Evolutionary conservation across 2,329 filamentous ascomycete species (phyloP).

Genomic region (Aspergillus sp.): DNA sequence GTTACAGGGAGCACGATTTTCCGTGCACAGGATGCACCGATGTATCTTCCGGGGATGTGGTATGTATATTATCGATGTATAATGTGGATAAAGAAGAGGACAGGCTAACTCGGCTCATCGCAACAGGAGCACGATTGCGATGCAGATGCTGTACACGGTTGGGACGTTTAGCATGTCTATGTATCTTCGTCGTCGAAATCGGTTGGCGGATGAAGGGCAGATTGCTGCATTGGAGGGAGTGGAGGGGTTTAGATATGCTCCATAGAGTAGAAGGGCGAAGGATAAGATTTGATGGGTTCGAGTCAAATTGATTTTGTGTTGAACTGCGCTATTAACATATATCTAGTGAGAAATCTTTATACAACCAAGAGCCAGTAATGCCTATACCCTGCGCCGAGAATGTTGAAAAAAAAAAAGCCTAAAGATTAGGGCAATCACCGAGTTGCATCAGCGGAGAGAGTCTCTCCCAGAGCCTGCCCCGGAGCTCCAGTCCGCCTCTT

Average conservation of each 20-base stretch:
- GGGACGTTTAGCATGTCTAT: conserved; percentile 1
- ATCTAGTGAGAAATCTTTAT: neutral
- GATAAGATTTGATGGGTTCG: neutral
- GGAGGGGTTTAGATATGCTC: conserved; percentile 1
- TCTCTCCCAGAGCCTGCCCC: conserved; percentile 30
- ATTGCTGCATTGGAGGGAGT: neutral
- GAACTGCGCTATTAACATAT: neutral
- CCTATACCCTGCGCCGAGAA: conserved; percentile 22
- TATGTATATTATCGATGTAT: neutral
- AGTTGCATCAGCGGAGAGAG: conserved; percentile 32
- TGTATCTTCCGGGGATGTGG: conserved; percentile 6
- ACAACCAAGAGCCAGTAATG: neutral
- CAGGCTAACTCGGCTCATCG: neutral
- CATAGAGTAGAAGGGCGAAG: neutral
- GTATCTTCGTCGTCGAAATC: neutral
- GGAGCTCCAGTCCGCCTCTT: conserved; percentile 61
- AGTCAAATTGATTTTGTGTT: neutral
- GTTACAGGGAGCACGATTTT: neutral
- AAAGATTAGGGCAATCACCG: conserved; percentile 27
- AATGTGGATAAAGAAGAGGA: neutral
- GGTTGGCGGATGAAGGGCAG: neutral
- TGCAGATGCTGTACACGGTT: neutral
- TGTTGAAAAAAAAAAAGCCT: conserved; percentile 3
- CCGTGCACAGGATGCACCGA: neutral
- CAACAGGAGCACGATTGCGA: conserved; percentile 1